These are phyloP conservation scores for Ambrosiella beaveri DNA, from an alignment of 2,329 filamentous ascomycete genomes.

Conservation along the genomic window DNA sequence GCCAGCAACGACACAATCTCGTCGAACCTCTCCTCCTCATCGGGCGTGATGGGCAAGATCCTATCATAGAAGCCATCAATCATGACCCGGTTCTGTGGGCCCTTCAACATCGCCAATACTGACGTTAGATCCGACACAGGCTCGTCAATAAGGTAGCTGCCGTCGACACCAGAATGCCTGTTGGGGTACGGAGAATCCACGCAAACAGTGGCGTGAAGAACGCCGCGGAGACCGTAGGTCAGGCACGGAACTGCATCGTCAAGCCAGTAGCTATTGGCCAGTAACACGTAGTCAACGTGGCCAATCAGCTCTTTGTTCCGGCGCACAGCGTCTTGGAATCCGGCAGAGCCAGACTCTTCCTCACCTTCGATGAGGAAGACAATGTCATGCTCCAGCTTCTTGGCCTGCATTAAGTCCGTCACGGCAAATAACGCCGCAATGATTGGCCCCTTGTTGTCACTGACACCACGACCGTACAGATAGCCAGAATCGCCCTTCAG, in stretches of 20 bases:
- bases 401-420: conserved; percentile 71
- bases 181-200: conserved; percentile 77
- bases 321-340: conserved; percentile 69
- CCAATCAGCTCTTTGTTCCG: conserved; percentile 74
- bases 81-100: conserved; percentile 59
- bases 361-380: conserved; percentile 93
- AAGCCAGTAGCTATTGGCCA: conserved; percentile 98
- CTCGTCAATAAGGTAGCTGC: conserved; percentile 76
- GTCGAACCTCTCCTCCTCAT: conserved; percentile 66
- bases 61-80: conserved; percentile 81
- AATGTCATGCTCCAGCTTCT: conserved; percentile 70
- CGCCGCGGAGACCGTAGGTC: conserved; percentile 83
- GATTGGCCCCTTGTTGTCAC: conserved; percentile 93
- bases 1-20: conserved; percentile 68
- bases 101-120: conserved; percentile 67
- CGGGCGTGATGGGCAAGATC: conserved; percentile 55
- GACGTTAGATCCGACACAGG: conserved; percentile 80
- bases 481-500: conserved; percentile 81
- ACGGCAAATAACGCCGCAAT: conserved; percentile 88
- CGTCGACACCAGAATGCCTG: conserved; percentile 91
- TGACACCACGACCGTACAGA: conserved; percentile 87
- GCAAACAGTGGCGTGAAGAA: conserved; percentile 81
- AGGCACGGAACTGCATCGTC: conserved; percentile 90
- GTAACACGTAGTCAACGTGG: conserved; percentile 77
- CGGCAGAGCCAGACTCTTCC: conserved; percentile 83